Base-by-base conservation (phyloP, 169 alveolate genomes). In the Babesia microti region DNA sequence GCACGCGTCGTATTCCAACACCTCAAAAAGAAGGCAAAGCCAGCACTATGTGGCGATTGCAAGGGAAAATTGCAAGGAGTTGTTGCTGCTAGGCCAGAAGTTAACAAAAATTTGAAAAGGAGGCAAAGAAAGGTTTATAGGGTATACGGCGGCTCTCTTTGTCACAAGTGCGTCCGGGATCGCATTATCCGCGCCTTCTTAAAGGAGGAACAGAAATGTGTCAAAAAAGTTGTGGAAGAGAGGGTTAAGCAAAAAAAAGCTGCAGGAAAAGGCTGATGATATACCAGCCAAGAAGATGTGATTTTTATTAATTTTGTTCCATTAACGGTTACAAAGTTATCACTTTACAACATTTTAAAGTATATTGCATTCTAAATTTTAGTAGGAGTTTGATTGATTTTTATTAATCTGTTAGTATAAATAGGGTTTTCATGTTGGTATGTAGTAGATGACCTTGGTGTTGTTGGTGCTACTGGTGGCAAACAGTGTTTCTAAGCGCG, bases 151-250 rank as follows among this genome's bases (percentile, higher is more conserved):
- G 95, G 95, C 7, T 59, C 63, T 5, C 44, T 81, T 19, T 72
- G 90, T 53, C 90, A 83, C 52, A 41, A 40, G 28, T 80, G 89
- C 46, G 88, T 88, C 46, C 80, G 74, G 49, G 84, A 61, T 59
- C 70, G 95, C 49, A 85, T 88, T 23, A 78, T 85, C 47, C 75
- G 95, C 57, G 93, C 95, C 27, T 88, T 88, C 81, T 69, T 88
- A 44, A 80, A 73, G 67, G 95, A 88, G 50, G 95, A 88, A 45
- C 92, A 85, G 45, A 88, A 76, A 72, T 61, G 78, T 33, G 78
- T 85, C 53, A 83, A 85, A 63, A 79, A 68, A 59, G 83, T 78
- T 11, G 55, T 75, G 32, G 65, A 68, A 52, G 85, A 69, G 59
- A 67, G 78, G 39, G 78, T 68, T 23, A 59, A 58, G 48, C 55